phyloP scores from a whole-genome alignment of 148 eudicot genomes.

The Chenopodium quinoa region DNA sequence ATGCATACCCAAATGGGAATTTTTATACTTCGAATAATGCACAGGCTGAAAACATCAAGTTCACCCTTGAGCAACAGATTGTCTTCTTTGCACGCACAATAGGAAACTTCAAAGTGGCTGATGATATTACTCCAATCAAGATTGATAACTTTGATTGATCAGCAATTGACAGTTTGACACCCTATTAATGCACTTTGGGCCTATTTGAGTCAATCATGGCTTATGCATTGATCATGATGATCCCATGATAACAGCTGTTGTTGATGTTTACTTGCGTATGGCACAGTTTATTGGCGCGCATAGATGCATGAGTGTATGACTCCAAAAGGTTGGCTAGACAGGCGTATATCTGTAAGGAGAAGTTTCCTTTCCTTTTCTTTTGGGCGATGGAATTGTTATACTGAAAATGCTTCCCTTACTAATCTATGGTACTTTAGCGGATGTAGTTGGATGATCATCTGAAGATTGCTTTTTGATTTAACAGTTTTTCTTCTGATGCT shows the following conservation, averaged over 20 bases:
- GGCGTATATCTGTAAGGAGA: not conserved
- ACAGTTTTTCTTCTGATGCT: not conserved
- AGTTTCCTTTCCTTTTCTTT: not conserved
- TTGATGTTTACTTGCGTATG: too few relatives aligned
- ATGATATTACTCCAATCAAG: constrained; percentile 70
- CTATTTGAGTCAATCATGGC: not conserved
- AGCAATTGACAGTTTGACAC: not conserved
- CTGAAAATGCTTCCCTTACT: not conserved
- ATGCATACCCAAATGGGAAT: not conserved
- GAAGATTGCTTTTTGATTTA: not conserved
- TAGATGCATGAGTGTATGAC: not conserved
- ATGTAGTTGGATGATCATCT: not conserved
- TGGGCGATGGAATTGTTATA: not conserved
- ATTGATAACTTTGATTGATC: constrained; percentile 77
- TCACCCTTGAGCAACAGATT: constrained; percentile 90
- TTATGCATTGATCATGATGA: not conserved
- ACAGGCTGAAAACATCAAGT: constrained; percentile 97
- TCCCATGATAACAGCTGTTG: too few relatives aligned
- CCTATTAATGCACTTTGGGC: not conserved
- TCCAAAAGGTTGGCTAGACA: not conserved
- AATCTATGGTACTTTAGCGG: not conserved
- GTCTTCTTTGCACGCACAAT: constrained; percentile 87
- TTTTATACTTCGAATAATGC: not conserved
- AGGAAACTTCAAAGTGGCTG: constrained; percentile 74
- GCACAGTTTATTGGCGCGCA: not conserved